Base-by-base conservation (phyloP, 1,139 yeast genomes). In the Sporopachydermia cereana region DNA sequence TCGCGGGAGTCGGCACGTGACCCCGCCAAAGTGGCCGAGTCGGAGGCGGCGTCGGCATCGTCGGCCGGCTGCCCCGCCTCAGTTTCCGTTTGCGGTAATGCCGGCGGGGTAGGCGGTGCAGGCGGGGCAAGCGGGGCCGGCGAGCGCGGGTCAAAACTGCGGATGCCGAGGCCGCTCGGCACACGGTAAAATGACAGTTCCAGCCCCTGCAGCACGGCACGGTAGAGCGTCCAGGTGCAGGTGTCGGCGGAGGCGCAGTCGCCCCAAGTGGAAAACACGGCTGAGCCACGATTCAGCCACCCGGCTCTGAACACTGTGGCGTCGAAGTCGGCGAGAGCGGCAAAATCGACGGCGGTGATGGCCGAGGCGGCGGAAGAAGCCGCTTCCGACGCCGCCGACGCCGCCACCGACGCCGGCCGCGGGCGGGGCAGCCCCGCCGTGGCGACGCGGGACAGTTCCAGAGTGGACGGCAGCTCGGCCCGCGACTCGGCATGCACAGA, bases 221-320 rank as follows among this genome's bases (percentile, higher is more conserved):
- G 9, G n/a, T 34, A 34, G 12, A 34, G 22, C 18, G 20, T 34
- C 39, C 39, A 34, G 17, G 39, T 34, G 22, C 39, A 34, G 22
- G 18, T 18, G 9, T 41, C 43, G 21, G 41, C 18, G 29, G 29
- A 16, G 29, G 43, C 5, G 18, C 21, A 27, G 24, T 22, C 43
- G 34, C 43, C 43, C 43, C 43, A 41, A 23, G 43, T 41, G 7
- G 43, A 41, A 17, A 41, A 41, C 7, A 23, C 41, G 16, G 43
- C 43, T 12, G 41, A 23, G 9, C 36, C 31, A 25, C 43, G 29
- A 22, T 41, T 41, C 3, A 41, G 18, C 43, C 43, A 41, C 7
- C 31, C 43, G 29, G 30, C 5, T 14, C 34, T 17, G 18, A 41
- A 27, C 9, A 41, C 16, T 12, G 43, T 16, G 34, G 21, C 14